These are phyloP conservation scores for Allium cepa DNA, from an alignment of 106 monocot species.

Conservation along the genomic window DNA sequence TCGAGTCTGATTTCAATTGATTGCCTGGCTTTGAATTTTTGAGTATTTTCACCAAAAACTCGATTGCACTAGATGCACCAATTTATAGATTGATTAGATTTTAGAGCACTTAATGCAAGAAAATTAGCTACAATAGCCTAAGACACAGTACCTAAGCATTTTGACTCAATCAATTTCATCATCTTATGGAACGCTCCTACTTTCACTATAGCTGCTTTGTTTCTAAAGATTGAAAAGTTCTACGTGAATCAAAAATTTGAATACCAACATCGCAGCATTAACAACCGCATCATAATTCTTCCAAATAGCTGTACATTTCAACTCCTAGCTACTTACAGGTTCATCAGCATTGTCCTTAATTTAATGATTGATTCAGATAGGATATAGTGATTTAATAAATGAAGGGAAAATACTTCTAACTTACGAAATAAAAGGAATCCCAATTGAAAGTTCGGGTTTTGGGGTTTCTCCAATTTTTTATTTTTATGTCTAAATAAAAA, in stretches of 20 bases:
- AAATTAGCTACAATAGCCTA: slow-evolving; percentile 76
- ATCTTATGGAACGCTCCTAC: slow-evolving; percentile 78
- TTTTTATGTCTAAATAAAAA: no score
- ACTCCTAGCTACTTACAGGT: neutral
- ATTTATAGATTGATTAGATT: slow-evolving; percentile 68
- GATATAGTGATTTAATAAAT: no score
- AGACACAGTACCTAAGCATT: neutral
- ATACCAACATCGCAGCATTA: no score
- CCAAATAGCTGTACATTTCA: neutral
- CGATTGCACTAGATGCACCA: slow-evolving; percentile 51
- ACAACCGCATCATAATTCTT: no score
- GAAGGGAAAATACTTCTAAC: neutral
- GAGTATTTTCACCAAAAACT: slow-evolving; percentile 45
- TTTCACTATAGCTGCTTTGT: slow-evolving; percentile 71
- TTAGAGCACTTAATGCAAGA: slow-evolving; percentile 68
- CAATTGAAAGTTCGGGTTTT: neutral
- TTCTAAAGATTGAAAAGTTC: slow-evolving; percentile 21
- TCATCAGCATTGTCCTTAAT: no score
- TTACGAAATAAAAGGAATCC: neutral
- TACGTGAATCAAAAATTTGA: no score
- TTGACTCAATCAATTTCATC: slow-evolving; percentile 27
- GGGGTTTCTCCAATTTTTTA: neutral
- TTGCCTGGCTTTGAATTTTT: neutral
- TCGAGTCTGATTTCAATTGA: slow-evolving; percentile 37
- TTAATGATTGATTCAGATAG: no score